These are phyloP conservation scores for Penicillium griseofulvum DNA, from an alignment of 2,329 filamentous ascomycete species.

Conservation along the genomic window DNA sequence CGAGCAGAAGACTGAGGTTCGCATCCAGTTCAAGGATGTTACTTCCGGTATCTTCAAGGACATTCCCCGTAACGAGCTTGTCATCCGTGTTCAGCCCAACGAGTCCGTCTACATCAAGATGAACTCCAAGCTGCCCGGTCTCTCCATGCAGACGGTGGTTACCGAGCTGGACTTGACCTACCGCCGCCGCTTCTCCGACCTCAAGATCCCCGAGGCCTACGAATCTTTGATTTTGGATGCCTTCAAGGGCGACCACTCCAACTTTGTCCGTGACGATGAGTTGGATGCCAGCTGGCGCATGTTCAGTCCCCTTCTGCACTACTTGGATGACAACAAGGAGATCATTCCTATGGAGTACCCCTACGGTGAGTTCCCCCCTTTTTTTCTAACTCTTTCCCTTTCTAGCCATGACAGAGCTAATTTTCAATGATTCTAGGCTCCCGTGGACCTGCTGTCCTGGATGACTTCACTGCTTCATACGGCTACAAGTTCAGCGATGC, in stretches of 20 bases:
- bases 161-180: conserved; percentile 98
- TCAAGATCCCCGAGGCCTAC: conserved; percentile 99
- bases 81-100: conserved; percentile 98
- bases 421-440: conserved; percentile 62
- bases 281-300: conserved; percentile 97
- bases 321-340: conserved; percentile 98
- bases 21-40: conserved; percentile 99
- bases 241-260: conserved; percentile 98
- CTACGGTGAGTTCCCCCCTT: conserved; percentile 70
- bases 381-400: neutral
- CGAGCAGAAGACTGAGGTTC: conserved; percentile 99
- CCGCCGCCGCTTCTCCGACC: conserved; percentile 94
- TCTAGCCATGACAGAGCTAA: neutral
- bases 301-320: conserved; percentile 95
- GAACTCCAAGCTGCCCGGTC: conserved; percentile 98
- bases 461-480: conserved; percentile 97
- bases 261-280: conserved; percentile 97
- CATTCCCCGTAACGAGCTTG: conserved; percentile 97
- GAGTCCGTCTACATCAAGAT: conserved; percentile 99
- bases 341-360: conserved; percentile 99
- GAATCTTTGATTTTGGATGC: conserved; percentile 96
- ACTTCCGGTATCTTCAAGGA: conserved; percentile 99
- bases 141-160: conserved; percentile 99
- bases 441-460: conserved; percentile 89
- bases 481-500: conserved; percentile 99